These are phyloP conservation scores for Pterocarpus santalinus DNA, from an alignment of 306 rosid genomes.

Conservation along the genomic window DNA sequence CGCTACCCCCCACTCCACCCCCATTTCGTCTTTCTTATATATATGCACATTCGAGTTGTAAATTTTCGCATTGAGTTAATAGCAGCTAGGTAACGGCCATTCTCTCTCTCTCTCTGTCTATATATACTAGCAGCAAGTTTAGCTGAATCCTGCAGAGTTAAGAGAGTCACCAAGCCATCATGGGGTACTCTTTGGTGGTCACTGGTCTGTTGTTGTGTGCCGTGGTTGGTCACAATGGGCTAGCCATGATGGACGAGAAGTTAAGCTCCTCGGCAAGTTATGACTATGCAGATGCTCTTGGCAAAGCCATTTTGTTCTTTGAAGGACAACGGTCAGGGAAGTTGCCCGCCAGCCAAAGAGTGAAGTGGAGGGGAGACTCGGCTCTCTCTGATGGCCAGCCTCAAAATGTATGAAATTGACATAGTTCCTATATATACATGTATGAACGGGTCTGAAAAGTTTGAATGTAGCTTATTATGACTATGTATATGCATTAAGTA, in stretches of 20 bases:
- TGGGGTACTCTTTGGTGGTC: slow-evolving; percentile 45
- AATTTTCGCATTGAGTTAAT: background rate
- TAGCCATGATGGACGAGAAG: slow-evolving; percentile 42
- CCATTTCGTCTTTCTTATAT: background rate
- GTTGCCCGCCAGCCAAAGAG: slow-evolving; percentile 67
- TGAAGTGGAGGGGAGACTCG: slow-evolving; percentile 78
- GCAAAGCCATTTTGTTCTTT: slow-evolving; percentile 77
- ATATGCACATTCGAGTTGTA: slow-evolving; percentile 11
- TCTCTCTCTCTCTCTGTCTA: background rate
- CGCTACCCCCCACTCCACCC: slow-evolving; percentile 43
- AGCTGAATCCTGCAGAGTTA: slow-evolving; percentile 35
- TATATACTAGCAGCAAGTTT: slow-evolving; percentile 38
- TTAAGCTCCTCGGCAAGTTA: slow-evolving; percentile 37
- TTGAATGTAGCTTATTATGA: background rate
- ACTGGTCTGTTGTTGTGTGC: slow-evolving; percentile 50
- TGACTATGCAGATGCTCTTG: slow-evolving; percentile 71
- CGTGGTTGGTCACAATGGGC: slow-evolving; percentile 46
- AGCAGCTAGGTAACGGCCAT: too few species aligned
- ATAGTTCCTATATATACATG: too few species aligned
- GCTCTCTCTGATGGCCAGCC: slow-evolving; percentile 78
- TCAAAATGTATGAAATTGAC: slow-evolving; percentile 50
- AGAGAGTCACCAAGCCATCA: slow-evolving; percentile 17
- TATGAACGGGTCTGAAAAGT: background rate
- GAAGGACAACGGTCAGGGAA: slow-evolving; percentile 92
- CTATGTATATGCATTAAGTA: background rate